Conservation (phyloP, 306 rosid genomes). For the Psophocarpus tetragonolobus region DNA sequence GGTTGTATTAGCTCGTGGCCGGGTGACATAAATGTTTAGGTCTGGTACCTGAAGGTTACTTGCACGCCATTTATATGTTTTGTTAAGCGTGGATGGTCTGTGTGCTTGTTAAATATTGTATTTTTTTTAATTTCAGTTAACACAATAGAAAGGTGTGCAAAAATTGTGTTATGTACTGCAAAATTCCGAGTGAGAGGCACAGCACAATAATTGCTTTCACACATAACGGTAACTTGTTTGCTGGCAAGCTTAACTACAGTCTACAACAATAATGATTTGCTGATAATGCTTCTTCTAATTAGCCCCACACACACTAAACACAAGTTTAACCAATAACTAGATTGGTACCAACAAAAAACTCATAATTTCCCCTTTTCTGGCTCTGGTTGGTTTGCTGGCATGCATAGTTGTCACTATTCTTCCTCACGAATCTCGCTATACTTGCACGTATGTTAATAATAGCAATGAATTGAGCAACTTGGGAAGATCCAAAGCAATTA, state of each 20-base stretch:
- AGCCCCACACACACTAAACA: no score
- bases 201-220: not conserved
- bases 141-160: not conserved
- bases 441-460: not conserved
- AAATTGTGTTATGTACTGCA: not conserved
- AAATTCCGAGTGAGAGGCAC: not conserved
- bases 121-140: not conserved
- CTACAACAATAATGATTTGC: no score
- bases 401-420: not conserved
- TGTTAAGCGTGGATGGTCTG: not conserved
- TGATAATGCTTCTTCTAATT: no score
- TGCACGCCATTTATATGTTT: not conserved
- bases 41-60: conserved; percentile 10
- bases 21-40: not conserved
- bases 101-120: not conserved
- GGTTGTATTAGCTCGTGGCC: not conserved
- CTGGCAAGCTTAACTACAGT: not conserved
- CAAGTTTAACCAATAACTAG: no score
- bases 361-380: no score
- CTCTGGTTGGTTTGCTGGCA: not conserved
- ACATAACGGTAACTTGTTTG: not conserved
- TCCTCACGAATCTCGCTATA: not conserved
- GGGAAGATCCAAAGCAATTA: not conserved
- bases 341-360: no score
- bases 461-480: not conserved